A percentile compares a stretch with the other conserved stretches of the same genome.
These are phyloP conservation scores for Dillenia suffruticosa DNA, from an alignment of 164 flowering plant species.

Conservation along the genomic window DNA sequence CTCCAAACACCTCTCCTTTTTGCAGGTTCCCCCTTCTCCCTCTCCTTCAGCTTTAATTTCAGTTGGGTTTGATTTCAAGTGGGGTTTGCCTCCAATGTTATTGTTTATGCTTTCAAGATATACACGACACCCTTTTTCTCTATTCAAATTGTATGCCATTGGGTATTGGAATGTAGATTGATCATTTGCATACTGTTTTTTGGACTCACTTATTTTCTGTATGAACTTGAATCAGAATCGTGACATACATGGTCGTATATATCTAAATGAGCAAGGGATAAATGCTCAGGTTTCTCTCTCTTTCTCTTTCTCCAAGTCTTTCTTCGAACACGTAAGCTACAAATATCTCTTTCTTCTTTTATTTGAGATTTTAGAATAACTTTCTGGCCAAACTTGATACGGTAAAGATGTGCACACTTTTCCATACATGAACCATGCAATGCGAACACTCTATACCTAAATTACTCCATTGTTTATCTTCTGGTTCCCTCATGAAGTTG, in stretches of 20 bases:
- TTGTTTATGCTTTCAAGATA: not conserved
- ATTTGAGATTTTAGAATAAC: no score
- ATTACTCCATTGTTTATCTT: no score
- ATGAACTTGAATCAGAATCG: conserved; percentile 34
- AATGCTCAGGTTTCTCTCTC: conserved; percentile 71
- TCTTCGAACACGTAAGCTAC: not conserved
- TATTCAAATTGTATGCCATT: not conserved
- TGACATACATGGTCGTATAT: conserved; percentile 78
- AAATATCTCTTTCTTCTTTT: not conserved
- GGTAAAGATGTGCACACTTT: no score
- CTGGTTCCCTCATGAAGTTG: no score
- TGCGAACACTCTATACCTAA: no score
- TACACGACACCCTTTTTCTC: not conserved
- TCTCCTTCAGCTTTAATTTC: not conserved
- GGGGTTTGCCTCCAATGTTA: not conserved
- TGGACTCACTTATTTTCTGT: not conserved
- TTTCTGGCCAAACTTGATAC: no score
- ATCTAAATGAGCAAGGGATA: conserved; percentile 84
- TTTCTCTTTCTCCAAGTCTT: not conserved
- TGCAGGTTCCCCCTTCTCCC: conserved; percentile 34
- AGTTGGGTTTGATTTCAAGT: not conserved
- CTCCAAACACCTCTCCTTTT: conserved; percentile 53
- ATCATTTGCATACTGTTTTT: not conserved
- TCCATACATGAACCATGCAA: no score
- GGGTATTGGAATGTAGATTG: not conserved